These are phyloP conservation scores for Brassica rapa DNA, from an alignment of 345 rosid genomes.

Conservation along the genomic window DNA sequence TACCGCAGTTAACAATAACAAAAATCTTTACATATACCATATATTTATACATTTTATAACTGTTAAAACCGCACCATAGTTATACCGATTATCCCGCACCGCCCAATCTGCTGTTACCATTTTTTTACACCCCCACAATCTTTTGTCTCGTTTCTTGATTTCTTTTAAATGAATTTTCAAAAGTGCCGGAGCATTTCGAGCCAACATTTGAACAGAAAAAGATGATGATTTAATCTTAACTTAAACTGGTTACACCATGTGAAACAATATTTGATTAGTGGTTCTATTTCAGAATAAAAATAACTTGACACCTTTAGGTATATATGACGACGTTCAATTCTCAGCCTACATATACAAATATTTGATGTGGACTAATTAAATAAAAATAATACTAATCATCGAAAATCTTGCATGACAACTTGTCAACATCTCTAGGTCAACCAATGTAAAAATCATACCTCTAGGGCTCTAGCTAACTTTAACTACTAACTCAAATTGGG, in stretches of 20 bases:
- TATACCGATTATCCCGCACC: no score
- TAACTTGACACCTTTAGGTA: not conserved
- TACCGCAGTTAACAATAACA: no score
- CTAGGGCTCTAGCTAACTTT: not conserved
- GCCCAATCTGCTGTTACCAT: no score
- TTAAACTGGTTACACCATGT: not conserved
- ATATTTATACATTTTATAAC: no score
- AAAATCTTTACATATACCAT: no score
- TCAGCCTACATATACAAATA: not conserved
- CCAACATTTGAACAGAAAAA: not conserved
- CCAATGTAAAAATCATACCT: not conserved
- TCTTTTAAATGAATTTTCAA: not conserved
- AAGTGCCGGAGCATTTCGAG: not conserved
- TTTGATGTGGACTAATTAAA: not conserved
- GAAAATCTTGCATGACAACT: not conserved
- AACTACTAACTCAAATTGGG: not conserved
- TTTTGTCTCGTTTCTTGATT: not conserved
- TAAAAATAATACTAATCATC: not conserved
- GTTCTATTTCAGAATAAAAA: not conserved
- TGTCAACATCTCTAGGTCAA: conserved; percentile 18
- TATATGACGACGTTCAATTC: not conserved
- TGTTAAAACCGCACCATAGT: no score
- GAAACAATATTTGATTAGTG: not conserved
- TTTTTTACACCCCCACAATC: not conserved
- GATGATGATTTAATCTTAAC: not conserved